These are phyloP conservation scores for Saussurea involucrata DNA, from an alignment of 129 eudicot species.

Conservation along the genomic window DNA sequence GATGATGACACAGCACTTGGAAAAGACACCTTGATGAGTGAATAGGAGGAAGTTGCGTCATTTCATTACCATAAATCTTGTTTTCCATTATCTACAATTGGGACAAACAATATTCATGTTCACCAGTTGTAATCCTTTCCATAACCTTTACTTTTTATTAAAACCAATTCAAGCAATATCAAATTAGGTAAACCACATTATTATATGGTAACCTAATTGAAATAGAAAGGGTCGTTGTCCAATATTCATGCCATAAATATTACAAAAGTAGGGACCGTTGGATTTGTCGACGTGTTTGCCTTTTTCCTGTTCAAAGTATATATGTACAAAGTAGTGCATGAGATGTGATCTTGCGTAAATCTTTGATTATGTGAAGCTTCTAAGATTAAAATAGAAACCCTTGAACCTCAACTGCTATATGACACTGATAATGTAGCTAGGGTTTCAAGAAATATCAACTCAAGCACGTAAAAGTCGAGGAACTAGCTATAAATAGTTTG, in stretches of 20 bases:
- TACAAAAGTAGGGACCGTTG: slow-evolving; percentile 21
- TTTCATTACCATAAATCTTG: slow-evolving; percentile 13
- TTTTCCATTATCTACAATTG: slow-evolving; percentile 29
- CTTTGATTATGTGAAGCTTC: neutral
- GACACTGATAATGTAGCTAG: neutral
- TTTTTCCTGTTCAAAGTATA: slow-evolving; percentile 2
- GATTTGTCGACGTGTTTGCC: slow-evolving; percentile 25
- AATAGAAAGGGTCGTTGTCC: slow-evolving; percentile 11
- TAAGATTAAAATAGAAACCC: neutral
- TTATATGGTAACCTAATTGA: slow-evolving; percentile 7
- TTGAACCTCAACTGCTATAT: neutral
- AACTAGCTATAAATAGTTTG: neutral
- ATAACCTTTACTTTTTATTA: slow-evolving; percentile 1
- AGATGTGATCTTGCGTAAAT: neutral
- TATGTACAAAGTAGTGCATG: slow-evolving; percentile 2
- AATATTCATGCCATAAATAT: neutral
- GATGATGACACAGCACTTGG: slow-evolving; percentile 25
- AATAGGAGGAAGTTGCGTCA: slow-evolving; percentile 26
- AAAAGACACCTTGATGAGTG: slow-evolving; percentile 23
- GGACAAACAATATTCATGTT: slow-evolving; percentile 15
- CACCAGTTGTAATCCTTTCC: slow-evolving; percentile 25
- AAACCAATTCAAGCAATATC: slow-evolving; percentile 12
- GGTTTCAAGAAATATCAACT: neutral
- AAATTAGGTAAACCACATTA: slow-evolving; percentile 27
- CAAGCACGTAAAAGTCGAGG: neutral